A percentile compares a stretch with the other conserved stretches of the same genome.
Evolutionary conservation across 352 stramenopile genomes (phyloP).

Genomic region (Globisporangium paroecandrum): DNA sequence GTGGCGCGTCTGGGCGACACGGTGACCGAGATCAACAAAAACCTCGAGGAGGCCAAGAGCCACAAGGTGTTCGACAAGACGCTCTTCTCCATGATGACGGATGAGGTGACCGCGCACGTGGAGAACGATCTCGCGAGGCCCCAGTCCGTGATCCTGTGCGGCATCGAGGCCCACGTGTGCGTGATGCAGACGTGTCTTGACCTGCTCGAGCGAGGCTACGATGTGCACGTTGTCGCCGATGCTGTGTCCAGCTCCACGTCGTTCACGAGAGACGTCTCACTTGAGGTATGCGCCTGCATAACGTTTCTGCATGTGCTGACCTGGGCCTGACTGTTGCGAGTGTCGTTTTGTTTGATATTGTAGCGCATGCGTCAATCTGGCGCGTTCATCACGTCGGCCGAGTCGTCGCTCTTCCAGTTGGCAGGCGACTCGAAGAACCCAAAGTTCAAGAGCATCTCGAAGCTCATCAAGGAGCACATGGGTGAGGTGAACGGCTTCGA

Average conservation of each 20-base stretch:
- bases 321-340: neutral
- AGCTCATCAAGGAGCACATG: slow-evolving; percentile 93
- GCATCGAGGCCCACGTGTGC: slow-evolving; percentile 95
- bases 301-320: neutral
- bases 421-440: slow-evolving; percentile 88
- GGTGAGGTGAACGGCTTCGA: slow-evolving; percentile 62
- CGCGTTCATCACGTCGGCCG: slow-evolving; percentile 94
- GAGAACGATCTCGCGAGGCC: slow-evolving; percentile 34
- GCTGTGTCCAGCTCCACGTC: slow-evolving; percentile 88
- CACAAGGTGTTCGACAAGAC: slow-evolving; percentile 95
- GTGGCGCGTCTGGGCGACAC: slow-evolving; percentile 92
- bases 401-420: slow-evolving; percentile 95
- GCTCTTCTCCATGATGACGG: slow-evolving; percentile 97
- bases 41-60: slow-evolving; percentile 38
- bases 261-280: slow-evolving; percentile 90
- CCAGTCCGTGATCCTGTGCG: slow-evolving; percentile 93
- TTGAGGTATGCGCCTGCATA: slow-evolving; percentile 47
- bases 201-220: slow-evolving; percentile 93
- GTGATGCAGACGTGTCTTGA: slow-evolving; percentile 96
- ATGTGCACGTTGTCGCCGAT: slow-evolving; percentile 97
- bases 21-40: slow-evolving; percentile 66
- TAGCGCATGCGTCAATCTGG: slow-evolving; percentile 91
- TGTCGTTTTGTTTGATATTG: neutral
- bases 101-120: slow-evolving; percentile 87
- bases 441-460: slow-evolving; percentile 92